A percentile compares a stretch with the other conserved stretches of the same genome.
Evolutionary conservation across 129 eudicot genomes (phyloP).

Genomic region (Tagetes erecta): DNA sequence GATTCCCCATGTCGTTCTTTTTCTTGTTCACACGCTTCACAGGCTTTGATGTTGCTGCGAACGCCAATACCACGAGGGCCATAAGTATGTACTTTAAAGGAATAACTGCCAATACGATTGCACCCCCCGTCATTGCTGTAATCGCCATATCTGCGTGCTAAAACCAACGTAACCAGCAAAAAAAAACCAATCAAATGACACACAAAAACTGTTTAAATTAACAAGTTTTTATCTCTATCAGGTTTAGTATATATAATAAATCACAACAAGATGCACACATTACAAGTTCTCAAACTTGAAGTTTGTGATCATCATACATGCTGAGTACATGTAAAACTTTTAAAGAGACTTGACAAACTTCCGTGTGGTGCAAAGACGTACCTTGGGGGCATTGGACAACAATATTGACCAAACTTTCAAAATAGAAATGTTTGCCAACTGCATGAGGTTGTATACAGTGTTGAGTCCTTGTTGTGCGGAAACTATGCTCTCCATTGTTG

Average conservation of each 20-base stretch:
- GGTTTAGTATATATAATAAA: not conserved
- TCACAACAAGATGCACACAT: no score
- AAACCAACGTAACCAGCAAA: constrained; percentile 2
- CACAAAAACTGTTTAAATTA: not conserved
- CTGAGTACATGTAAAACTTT: no score
- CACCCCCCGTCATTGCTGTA: constrained; percentile 38
- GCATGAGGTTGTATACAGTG: constrained; percentile 51
- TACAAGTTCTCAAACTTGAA: no score
- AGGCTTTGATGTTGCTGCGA: constrained; percentile 48
- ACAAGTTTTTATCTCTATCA: not conserved
- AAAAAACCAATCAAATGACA: not conserved
- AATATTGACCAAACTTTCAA: constrained; percentile 76
- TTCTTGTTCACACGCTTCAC: constrained; percentile 38
- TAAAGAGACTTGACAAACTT: no score
- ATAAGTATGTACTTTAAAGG: constrained; percentile 72
- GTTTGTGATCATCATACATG: no score
- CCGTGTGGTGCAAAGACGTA: constrained; percentile 10
- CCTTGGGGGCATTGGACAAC: constrained; percentile 65
- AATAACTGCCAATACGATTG: constrained; percentile 49
- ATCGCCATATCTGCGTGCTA: constrained; percentile 76
- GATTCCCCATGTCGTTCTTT: constrained; percentile 55
- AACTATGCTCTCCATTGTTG: constrained; percentile 78
- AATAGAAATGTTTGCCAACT: constrained; percentile 58
- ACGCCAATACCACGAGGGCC: constrained; percentile 33
- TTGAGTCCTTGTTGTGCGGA: constrained; percentile 82